Evolutionary conservation across 164 flowering plant genomes (phyloP).

Genomic region (Amborella trichopoda): DNA sequence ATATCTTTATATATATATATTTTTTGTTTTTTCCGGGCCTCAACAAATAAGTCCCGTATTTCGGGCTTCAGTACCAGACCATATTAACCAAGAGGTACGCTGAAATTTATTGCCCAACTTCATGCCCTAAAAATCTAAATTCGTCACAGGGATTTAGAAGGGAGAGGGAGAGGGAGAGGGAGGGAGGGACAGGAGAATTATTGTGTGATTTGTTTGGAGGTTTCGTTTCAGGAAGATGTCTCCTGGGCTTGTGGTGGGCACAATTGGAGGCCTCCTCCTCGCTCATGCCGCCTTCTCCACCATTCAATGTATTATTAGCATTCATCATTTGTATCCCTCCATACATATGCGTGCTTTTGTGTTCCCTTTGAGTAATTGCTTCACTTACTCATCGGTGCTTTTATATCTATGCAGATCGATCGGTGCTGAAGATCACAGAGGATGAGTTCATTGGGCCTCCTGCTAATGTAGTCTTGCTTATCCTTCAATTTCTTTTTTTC

Average conservation of each 20-base stretch:
- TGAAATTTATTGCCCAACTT: no score
- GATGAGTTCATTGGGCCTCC: slow-evolving; percentile 90
- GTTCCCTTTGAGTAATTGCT: neutral
- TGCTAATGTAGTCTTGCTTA: slow-evolving; percentile 26
- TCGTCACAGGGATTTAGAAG: no score
- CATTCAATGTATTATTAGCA: slow-evolving; percentile 40
- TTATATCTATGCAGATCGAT: slow-evolving; percentile 49
- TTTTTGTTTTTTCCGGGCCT: no score
- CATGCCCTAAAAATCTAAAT: no score
- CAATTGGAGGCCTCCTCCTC: slow-evolving; percentile 31
- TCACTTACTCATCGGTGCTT: neutral
- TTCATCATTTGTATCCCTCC: neutral
- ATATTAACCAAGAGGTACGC: no score
- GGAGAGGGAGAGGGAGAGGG: no score
- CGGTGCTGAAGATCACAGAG: slow-evolving; percentile 81
- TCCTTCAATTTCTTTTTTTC: neutral
- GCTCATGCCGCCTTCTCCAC: slow-evolving; percentile 54
- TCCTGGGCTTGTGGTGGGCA: slow-evolving; percentile 25
- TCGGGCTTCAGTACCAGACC: no score
- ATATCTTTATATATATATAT: no score
- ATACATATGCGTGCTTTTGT: neutral
- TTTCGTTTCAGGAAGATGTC: slow-evolving; percentile 10
- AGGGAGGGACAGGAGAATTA: no score
- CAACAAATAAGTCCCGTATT: no score
- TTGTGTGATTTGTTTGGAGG: no score